Base-by-base conservation (phyloP, 768 basidiomycete species). In the Phanerochaete sordida region DNA sequence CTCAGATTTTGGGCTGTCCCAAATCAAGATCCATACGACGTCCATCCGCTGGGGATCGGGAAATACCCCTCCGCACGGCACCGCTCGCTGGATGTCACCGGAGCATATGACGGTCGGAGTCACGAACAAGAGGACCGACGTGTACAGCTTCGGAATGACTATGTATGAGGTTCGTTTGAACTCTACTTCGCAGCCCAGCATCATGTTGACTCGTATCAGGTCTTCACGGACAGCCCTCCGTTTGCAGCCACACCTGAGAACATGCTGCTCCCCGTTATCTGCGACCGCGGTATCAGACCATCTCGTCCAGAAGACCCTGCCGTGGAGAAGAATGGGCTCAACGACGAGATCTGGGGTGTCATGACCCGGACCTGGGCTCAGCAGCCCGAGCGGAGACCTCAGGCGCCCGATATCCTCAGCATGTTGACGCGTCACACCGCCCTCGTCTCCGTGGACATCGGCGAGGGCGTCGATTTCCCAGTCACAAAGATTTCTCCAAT, bases 71-170 rank as follows among this genome's bases (percentile, higher is more conserved):
- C n/a, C 11, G 27, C 31, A 54, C 6, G 65, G 65, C 1, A 61
- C 65, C 1, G 31, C 51, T 4, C 56, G 59, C 19, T 66, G 63
- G 62, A 66, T 61, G 57, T 43, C 63, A 4, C 65, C 65, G 1
- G 65, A 66, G 48, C 57, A 59, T 19, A 39, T 63, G 48, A 15
- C 27, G 8, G 16, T 33, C 12, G 59, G 54, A 8, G 39, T 46
- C 11, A 52, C 45, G 13, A 65, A 31, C 56, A 60, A 55, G 53
- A 35, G 60, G 9, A 57, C 58, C 3, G 64, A 65, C 49, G 49
- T 65, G 12, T 65, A 65, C 45, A 60, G 61, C 35, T 63, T 65
- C 28, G 64, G 52, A 13, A 65, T 65, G 56, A 63, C 62, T 2
- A 64, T 64, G 55, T 64, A 51, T 37, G 62, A 64, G 59, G 62